Evolutionary conservation across 2,329 filamentous ascomycete genomes (phyloP).

Genomic region (Purpureocillium takamizusanense): DNA sequence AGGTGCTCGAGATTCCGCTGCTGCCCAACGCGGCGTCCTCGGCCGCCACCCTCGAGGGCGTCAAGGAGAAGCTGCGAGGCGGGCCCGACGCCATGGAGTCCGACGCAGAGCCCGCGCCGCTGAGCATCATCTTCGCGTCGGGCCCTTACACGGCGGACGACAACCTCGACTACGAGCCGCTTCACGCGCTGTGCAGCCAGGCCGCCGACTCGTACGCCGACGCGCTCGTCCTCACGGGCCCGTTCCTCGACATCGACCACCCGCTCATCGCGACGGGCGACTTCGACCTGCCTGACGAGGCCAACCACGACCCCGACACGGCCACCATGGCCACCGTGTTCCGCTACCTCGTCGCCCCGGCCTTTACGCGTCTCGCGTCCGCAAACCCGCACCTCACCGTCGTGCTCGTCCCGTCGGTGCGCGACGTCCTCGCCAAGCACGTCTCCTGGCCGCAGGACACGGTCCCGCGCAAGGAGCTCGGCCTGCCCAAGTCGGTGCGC

Average conservation of each 20-base stretch:
- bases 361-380: conserved; percentile 60
- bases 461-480: conserved; percentile 62
- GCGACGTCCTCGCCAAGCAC: conserved; percentile 73
- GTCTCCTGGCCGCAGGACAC: conserved; percentile 69
- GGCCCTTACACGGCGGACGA: conserved; percentile 91
- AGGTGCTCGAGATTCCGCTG: conserved; percentile 67
- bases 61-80: conserved; percentile 60
- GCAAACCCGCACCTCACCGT: conserved; percentile 72
- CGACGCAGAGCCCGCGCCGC: conserved; percentile 44
- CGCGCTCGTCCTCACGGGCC: conserved; percentile 69
- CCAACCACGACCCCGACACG: conserved; percentile 62
- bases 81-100: conserved; percentile 54
- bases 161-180: conserved; percentile 81
- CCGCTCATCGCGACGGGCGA: conserved; percentile 75
- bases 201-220: conserved; percentile 71
- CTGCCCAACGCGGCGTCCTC: conserved; percentile 66
- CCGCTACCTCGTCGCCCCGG: conserved; percentile 65
- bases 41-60: conserved; percentile 53
- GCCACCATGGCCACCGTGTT: conserved; percentile 78
- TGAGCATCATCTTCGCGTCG: conserved; percentile 69
- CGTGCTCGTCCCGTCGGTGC: conserved; percentile 72
- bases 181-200: conserved; percentile 71
- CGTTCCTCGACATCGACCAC: conserved; percentile 88
- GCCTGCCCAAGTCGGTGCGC: conserved; percentile 65
- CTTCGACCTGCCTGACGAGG: conserved; percentile 64